phyloP scores from a whole-genome alignment of 352 stramenopile species.

The Pythium rhizo-oryzae region DNA sequence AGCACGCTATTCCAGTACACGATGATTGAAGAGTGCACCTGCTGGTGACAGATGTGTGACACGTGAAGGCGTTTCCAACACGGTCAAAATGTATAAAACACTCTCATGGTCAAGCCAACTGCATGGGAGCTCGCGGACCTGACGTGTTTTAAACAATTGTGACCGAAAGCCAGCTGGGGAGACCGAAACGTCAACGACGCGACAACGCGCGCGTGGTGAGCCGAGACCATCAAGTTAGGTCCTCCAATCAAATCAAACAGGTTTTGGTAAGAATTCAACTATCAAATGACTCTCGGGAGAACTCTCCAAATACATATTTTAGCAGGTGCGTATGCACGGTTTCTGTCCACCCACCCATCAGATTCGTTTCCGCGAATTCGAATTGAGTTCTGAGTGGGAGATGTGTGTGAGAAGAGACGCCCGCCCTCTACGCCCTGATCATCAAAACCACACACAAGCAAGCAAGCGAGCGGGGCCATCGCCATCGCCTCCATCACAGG shows the following conservation, averaged over 20 bases:
- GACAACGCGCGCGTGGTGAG: constrained; percentile 14
- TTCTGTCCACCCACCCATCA: constrained; percentile 17
- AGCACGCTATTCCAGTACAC: neutral
- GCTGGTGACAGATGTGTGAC: constrained; percentile 14
- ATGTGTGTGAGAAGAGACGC: constrained; percentile 2
- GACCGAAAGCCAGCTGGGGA: constrained; percentile 9
- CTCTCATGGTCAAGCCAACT: no score
- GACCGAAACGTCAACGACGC: constrained; percentile 13
- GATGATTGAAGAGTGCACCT: neutral
- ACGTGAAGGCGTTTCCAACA: constrained; percentile 7
- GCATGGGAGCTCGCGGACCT: no score
- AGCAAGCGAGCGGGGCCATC: no score
- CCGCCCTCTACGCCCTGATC: constrained; percentile 7
- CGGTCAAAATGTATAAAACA: neutral
- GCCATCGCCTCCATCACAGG: neutral
- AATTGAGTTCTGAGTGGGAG: neutral
- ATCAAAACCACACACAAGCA: neutral
- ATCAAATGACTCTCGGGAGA: neutral
- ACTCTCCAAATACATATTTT: neutral
- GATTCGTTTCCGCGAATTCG: constrained; percentile 12
- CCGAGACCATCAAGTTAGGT: constrained; percentile 5
- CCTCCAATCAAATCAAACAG: constrained; percentile 7
- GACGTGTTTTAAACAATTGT: constrained; percentile 8
- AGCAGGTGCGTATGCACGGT: neutral
- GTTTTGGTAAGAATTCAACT: neutral